phyloP scores from a whole-genome alignment of 805 yeast genomes.

The Diddensiella caesifluorescens region DNA sequence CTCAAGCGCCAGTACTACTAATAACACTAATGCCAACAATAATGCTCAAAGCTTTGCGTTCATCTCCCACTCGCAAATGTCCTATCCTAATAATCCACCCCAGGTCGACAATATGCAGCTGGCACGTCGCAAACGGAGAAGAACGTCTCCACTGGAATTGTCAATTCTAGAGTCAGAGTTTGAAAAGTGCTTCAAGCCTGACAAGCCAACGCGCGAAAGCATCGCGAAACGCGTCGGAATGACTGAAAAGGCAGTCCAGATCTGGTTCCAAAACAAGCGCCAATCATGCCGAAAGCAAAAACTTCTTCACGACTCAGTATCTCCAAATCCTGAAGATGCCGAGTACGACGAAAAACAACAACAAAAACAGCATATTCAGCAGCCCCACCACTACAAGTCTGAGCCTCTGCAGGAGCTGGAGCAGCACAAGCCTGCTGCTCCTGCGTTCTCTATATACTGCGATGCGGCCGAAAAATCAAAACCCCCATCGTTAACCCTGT shows the following conservation, averaged over 20 bases:
- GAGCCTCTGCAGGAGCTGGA: not conserved
- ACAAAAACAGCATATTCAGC: not conserved
- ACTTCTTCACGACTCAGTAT: conserved; percentile 6
- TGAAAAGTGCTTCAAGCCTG: conserved; percentile 71
- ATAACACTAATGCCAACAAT: not conserved
- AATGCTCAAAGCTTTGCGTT: conserved; percentile 47
- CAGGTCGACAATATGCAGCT: conserved; percentile 83
- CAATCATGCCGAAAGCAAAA: conserved; percentile 17
- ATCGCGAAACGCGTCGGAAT: conserved; percentile 79
- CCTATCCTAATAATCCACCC: conserved; percentile 74
- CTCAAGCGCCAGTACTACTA: no score
- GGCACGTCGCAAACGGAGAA: conserved; percentile 90
- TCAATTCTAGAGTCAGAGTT: conserved; percentile 78
- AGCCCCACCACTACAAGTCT: not conserved
- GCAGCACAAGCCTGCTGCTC: not conserved
- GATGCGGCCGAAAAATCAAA: no score
- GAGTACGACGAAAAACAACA: no score
- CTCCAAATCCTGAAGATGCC: no score
- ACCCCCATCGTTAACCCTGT: conserved; percentile 16
- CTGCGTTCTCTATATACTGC: no score
- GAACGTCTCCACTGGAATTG: conserved; percentile 87
- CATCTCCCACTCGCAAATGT: conserved; percentile 86
- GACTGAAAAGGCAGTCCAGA: conserved; percentile 98
- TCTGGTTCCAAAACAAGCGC: conserved; percentile 96
- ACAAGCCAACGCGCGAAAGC: conserved; percentile 63